Conservation (phyloP, 2,329 filamentous ascomycete genomes). For the Conoideocrella luteorostrata region DNA sequence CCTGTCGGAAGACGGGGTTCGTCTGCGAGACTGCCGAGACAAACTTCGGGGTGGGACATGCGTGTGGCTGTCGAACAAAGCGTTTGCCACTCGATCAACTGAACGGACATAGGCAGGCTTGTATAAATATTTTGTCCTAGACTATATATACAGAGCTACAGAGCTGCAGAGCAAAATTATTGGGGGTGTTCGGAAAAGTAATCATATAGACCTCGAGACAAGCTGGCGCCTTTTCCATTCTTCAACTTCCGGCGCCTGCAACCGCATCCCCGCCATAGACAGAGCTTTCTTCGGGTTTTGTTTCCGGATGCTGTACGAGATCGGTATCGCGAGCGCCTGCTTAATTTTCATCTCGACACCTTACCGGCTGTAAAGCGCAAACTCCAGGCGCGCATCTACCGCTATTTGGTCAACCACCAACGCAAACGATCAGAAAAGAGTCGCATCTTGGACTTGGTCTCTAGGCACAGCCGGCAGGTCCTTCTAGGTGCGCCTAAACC, state of each 20-base stretch:
- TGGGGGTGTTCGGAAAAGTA: background rate
- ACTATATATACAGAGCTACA: too few species aligned
- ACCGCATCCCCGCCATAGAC: slow-evolving; percentile 34
- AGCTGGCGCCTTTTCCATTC: slow-evolving; percentile 39
- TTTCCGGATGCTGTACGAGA: slow-evolving; percentile 58
- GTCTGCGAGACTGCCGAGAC: slow-evolving; percentile 8
- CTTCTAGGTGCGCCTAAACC: slow-evolving; percentile 28
- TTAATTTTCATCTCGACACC: slow-evolving; percentile 67
- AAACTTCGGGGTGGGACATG: slow-evolving; percentile 5
- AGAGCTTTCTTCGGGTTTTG: slow-evolving; percentile 56
- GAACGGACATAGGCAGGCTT: background rate
- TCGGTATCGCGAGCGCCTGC: slow-evolving; percentile 58
- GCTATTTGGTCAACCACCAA: slow-evolving; percentile 62
- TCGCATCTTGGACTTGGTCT: slow-evolving; percentile 37
- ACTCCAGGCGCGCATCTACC: slow-evolving; percentile 71
- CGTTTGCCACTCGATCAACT: slow-evolving; percentile 1
- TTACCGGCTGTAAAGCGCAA: slow-evolving; percentile 64
- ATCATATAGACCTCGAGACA: slow-evolving; percentile 13
- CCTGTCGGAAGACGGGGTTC: slow-evolving; percentile 26
- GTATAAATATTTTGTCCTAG: too few species aligned
- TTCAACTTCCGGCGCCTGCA: slow-evolving; percentile 27
- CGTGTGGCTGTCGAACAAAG: background rate
- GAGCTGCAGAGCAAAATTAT: too few species aligned
- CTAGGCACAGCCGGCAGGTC: slow-evolving; percentile 37
- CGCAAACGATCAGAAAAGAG: slow-evolving; percentile 43